Conservation (phyloP, 2,329 filamentous ascomycete genomes). For the Aspergillus spinulosporus region DNA sequence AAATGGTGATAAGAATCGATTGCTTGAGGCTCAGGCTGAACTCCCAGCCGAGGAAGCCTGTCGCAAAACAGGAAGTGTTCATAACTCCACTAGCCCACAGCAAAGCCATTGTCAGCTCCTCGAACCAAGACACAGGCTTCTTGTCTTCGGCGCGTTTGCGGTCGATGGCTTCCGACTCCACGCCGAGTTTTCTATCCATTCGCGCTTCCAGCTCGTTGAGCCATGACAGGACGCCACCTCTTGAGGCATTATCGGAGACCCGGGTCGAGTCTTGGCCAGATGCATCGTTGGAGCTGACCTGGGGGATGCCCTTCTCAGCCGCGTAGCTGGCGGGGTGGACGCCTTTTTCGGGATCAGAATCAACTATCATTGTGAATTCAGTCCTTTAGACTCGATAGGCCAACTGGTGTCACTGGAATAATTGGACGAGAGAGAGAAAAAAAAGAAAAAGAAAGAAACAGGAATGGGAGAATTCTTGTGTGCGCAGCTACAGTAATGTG, state of each 20-base stretch:
- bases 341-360: background rate
- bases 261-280: too few species aligned
- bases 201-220: background rate
- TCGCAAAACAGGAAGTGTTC: conserved; percentile 13
- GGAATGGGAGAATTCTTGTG: too few species aligned
- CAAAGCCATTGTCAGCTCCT: conserved; percentile 11
- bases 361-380: too few species aligned
- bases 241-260: background rate
- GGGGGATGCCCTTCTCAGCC: background rate
- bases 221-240: background rate
- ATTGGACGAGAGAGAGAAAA: too few species aligned
- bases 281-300: background rate
- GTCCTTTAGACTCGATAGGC: too few species aligned
- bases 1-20: conserved; percentile 8
- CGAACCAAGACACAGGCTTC: background rate
- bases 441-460: too few species aligned
- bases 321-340: background rate
- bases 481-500: too few species aligned
- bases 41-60: conserved; percentile 11
- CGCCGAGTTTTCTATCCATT: conserved; percentile 7
- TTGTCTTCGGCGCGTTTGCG: conserved; percentile 8
- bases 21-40: conserved; percentile 8
- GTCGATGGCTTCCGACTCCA: conserved; percentile 7
- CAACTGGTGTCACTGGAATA: too few species aligned
- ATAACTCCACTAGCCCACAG: conserved; percentile 10